A percentile compares a stretch with the other conserved stretches of the same genome.
These are phyloP conservation scores for Chenopodium suecicum DNA, from an alignment of 148 eudicot genomes.

Conservation along the genomic window DNA sequence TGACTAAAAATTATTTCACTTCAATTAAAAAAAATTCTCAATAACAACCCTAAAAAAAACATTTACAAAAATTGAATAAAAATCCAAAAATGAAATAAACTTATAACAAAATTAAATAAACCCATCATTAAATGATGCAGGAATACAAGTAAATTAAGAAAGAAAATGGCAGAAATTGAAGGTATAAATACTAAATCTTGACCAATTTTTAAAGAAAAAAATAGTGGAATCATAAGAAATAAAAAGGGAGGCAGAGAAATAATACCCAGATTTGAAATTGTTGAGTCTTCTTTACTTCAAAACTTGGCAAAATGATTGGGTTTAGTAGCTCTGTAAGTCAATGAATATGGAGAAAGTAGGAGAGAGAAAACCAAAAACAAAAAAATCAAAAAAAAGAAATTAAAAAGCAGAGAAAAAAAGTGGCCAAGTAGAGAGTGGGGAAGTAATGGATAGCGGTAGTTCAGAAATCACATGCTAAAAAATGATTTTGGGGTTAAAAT, in stretches of 20 bases:
- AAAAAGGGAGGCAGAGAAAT: background rate
- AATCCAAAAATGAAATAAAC: background rate
- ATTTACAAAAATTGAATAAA: background rate
- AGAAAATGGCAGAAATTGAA: background rate
- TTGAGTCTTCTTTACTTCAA: background rate
- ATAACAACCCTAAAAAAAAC: background rate
- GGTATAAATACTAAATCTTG: background rate
- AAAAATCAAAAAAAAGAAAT: background rate
- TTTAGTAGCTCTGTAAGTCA: background rate
- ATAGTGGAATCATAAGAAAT: background rate
- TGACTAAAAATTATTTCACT: no score
- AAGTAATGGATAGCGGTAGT: slow-evolving; percentile 12
- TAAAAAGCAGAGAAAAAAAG: background rate
- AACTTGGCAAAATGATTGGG: background rate
- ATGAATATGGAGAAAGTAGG: background rate
- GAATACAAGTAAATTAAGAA: background rate
- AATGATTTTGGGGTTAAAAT: background rate
- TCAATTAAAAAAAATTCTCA: background rate
- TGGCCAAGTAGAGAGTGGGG: background rate
- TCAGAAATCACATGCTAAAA: slow-evolving; percentile 9
- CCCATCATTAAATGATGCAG: background rate
- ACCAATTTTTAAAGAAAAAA: background rate
- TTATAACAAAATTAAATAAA: background rate
- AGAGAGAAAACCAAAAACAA: background rate
- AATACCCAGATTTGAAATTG: slow-evolving; percentile 21